Conservation (phyloP, 1,284 basidiomycete species). For the Ustilago vetiveriae region DNA sequence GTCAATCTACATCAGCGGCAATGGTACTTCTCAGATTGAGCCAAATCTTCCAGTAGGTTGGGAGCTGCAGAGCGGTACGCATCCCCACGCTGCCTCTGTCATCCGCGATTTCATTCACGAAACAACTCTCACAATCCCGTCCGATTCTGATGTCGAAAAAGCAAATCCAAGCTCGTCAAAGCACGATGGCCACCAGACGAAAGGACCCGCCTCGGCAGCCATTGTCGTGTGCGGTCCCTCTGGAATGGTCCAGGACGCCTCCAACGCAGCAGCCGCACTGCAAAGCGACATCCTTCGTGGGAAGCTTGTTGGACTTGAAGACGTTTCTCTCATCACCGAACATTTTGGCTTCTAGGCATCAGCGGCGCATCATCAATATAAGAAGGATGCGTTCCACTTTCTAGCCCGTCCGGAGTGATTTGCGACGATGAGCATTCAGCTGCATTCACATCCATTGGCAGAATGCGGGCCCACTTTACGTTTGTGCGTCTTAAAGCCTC, state of each 20-base stretch:
- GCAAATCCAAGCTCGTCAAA: background rate
- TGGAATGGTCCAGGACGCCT: constrained; percentile 42
- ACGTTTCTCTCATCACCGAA: constrained; percentile 37
- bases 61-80: constrained; percentile 19
- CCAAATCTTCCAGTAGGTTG: constrained; percentile 14
- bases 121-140: background rate
- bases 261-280: constrained; percentile 24
- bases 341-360: constrained; percentile 34
- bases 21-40: background rate
- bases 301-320: constrained; percentile 6
- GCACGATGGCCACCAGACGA: background rate
- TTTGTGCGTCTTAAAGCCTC: too few relatives aligned
- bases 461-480: too few relatives aligned
- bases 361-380: too few relatives aligned
- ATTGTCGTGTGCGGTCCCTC: constrained; percentile 40
- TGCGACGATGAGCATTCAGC: too few relatives aligned
- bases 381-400: too few relatives aligned
- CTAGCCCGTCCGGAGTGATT: too few relatives aligned
- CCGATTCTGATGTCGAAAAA: constrained; percentile 18
- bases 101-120: constrained; percentile 8
- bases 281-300: constrained; percentile 37
- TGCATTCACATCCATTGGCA: too few relatives aligned
- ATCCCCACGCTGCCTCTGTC: constrained; percentile 26
- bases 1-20: constrained; percentile 32
- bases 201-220: constrained; percentile 15